Conservation (phyloP, 805 yeast species). For the Wickerhamomyces silvicola region DNA sequence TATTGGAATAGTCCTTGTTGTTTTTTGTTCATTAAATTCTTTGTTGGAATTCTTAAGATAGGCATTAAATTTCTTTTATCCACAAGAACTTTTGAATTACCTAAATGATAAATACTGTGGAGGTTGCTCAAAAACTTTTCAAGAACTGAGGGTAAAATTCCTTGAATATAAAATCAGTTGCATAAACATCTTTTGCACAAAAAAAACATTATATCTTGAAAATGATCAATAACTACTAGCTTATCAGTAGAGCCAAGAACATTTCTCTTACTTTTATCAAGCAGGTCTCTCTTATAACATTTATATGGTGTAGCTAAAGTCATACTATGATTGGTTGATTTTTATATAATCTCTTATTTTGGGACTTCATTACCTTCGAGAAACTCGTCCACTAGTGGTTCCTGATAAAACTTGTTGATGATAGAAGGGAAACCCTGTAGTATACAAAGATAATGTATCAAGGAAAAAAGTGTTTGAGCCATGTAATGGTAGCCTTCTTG, state of each 20-base stretch:
- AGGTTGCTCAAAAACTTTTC: slow-evolving; percentile 1
- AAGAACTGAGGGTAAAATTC: not conserved
- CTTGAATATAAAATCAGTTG: slow-evolving; percentile 58
- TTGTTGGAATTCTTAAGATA: too few species aligned
- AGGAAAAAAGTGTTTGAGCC: slow-evolving; percentile 64
- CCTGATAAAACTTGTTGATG: too few species aligned
- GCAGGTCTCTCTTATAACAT: slow-evolving; percentile 34
- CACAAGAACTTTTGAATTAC: too few species aligned
- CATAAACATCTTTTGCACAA: slow-evolving; percentile 75
- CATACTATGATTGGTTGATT: not conserved
- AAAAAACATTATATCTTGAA: slow-evolving; percentile 59
- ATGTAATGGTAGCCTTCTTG: slow-evolving; percentile 67
- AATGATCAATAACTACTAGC: slow-evolving; percentile 43
- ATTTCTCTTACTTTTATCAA: slow-evolving; percentile 63
- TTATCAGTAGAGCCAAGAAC: slow-evolving; percentile 50
- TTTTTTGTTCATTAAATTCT: too few species aligned
- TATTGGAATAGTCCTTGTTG: too few species aligned
- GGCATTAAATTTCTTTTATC: slow-evolving; percentile 3
- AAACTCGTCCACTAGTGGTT: too few species aligned
- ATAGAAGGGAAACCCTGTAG: slow-evolving; percentile 4
- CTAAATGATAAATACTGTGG: too few species aligned
- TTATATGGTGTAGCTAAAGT: slow-evolving; percentile 9
- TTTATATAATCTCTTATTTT: not conserved
- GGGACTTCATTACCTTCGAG: not conserved
- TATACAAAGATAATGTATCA: slow-evolving; percentile 86